Base-by-base conservation (phyloP, 164 flowering plant genomes). In the Magnolia kwangsiensis region DNA sequence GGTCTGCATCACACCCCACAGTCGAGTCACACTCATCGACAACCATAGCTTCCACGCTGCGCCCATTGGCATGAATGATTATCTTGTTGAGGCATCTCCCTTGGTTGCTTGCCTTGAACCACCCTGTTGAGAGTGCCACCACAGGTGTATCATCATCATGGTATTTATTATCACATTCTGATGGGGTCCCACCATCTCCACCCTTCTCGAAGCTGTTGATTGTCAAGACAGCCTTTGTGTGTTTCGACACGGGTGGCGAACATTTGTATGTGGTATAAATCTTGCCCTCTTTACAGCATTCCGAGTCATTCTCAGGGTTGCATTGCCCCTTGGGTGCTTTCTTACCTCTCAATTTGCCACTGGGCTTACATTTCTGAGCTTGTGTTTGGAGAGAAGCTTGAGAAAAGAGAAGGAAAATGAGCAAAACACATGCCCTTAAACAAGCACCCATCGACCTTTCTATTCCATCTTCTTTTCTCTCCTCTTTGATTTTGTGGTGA, bases 1-100 rank as follows among this genome's bases (percentile, higher is more conserved):
- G 78, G 49, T 61, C 74, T 18, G 51, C 29, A 23, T 76, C 78
- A 51, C 78, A 71, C 18, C 78, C 78, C 66, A 8, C 63, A 19
- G 67, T 45, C 1, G 78, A 76, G 45, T 76, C 78, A 70, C 78
- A 76, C 61, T 76, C 78, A 61, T 76, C 74, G 8, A 76, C 78
- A 67, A 76, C 78, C 78, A 9, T 76, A 3, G 78, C 78, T 67
- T 19, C 2, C 51, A 70, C 66, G 21, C 67, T 69, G 50, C 20
- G 31, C 19, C 78, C 74, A 31, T 76, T 76, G 8, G 29, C 76
- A 20, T 66, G 69, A 9, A 76, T 69, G 8, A 4, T 69, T 14
- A 76, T 76, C 6, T 55, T 58, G 9, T 63, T 76, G 1, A 13
- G 51, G 55, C 78, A 76, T 66, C 78, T 55, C 31, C n/a, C 61